These are phyloP conservation scores for Lasiosphaeria miniovina DNA, from an alignment of 495 filamentous ascomycete species.

Conservation along the genomic window DNA sequence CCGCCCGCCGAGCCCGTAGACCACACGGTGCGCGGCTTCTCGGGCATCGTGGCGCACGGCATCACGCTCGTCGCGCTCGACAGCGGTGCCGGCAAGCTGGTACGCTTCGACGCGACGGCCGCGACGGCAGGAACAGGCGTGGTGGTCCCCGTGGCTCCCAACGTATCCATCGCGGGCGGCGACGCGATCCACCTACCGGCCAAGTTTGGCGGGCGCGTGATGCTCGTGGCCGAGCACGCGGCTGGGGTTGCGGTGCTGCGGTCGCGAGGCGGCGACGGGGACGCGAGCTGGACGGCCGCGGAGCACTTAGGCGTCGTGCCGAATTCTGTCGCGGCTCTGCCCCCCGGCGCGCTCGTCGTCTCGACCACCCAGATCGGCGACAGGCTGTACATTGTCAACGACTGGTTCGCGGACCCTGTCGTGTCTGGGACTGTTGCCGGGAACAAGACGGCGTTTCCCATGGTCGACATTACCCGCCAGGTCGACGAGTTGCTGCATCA, in stretches of 20 bases:
- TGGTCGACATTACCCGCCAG: conserved; percentile 29
- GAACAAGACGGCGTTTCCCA: conserved; percentile 32
- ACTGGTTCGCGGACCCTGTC: conserved; percentile 28
- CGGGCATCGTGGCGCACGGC: conserved; percentile 25
- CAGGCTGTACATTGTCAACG: conserved; percentile 26
- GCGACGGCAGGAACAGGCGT: conserved; percentile 14
- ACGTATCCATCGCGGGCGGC: conserved; percentile 15
- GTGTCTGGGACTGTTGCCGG: conserved; percentile 30
- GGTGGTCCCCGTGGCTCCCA: conserved; percentile 20
- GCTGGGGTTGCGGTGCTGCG: conserved; percentile 33
- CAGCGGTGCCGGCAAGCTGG: conserved; percentile 21
- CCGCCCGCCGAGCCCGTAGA: conserved; percentile 14
- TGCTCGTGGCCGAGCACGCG: conserved; percentile 29
- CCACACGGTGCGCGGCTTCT: conserved; percentile 26
- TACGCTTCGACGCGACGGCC: conserved; percentile 26
- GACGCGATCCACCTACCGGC: conserved; percentile 33
- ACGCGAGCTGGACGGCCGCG: conserved; percentile 31
- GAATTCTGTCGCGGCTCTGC: conserved; percentile 16
- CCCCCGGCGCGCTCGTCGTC: conserved; percentile 16
- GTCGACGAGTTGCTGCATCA: conserved; percentile 11
- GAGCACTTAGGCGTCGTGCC: conserved; percentile 33
- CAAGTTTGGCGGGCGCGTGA: conserved; percentile 28
- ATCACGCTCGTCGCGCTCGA: conserved; percentile 28
- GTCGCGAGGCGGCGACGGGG: conserved; percentile 12
- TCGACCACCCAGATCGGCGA: conserved; percentile 28